These are phyloP conservation scores for Apophysomyces sp. DNA, from an alignment of 371 early-diverging fungal genomes.

Conservation along the genomic window DNA sequence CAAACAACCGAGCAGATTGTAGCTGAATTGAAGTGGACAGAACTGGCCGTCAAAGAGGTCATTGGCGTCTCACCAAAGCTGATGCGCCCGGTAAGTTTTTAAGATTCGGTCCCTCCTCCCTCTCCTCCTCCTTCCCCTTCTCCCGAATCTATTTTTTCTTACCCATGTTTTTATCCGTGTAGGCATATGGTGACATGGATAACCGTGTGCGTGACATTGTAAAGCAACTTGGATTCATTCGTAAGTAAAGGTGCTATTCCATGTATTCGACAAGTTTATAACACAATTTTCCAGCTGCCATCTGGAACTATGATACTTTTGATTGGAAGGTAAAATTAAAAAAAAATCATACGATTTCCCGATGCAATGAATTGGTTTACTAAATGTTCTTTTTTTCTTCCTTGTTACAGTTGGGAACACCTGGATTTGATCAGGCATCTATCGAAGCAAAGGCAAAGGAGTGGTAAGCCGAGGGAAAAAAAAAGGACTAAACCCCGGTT, in stretches of 20 bases:
- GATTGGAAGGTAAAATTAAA: constrained; percentile 14
- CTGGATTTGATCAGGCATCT: constrained; percentile 8
- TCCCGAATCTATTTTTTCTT: background rate
- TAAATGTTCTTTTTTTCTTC: no score
- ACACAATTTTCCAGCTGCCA: constrained; percentile 1
- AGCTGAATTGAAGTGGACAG: constrained; percentile 64
- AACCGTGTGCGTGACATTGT: constrained; percentile 53
- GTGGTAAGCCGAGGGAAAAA: constrained; percentile 13
- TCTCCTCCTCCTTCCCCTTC: background rate
- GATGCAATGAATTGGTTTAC: background rate
- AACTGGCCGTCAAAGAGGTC: constrained; percentile 53
- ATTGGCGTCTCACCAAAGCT: constrained; percentile 39
- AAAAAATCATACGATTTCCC: background rate
- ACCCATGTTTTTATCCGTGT: constrained; percentile 4
- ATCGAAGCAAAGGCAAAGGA: constrained; percentile 22
- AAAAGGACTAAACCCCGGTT: background rate
- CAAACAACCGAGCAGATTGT: constrained; percentile 56
- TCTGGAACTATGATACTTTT: constrained; percentile 23
- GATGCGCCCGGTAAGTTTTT: constrained; percentile 22
- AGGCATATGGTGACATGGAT: constrained; percentile 60
- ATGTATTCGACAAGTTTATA: background rate
- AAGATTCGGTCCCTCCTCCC: background rate
- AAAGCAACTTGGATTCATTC: constrained; percentile 42
- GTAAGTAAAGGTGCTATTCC: background rate
- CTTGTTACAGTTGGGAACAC: constrained; percentile 9